Conservation (phyloP, 331 rosid genomes). For the Phaseolus coccineus region DNA sequence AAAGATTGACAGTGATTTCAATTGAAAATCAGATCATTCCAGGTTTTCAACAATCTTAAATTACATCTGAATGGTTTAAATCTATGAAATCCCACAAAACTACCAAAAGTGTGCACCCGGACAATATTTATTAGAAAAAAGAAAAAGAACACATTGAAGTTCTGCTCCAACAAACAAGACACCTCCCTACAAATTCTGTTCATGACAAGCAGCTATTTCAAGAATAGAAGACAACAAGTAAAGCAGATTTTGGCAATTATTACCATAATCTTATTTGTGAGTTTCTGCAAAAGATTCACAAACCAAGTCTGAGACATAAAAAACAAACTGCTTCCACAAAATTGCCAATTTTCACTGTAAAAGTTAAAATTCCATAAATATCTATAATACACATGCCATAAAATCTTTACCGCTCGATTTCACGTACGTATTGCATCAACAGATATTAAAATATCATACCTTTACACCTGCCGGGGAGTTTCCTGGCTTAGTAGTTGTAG, state of each 20-base stretch:
- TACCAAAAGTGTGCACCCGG: background rate
- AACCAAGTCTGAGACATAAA: conserved; percentile 16
- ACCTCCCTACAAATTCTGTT: conserved; percentile 7
- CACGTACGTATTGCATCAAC: conserved; percentile 17
- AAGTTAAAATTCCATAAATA: conserved; percentile 4
- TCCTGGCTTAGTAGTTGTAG: conserved; percentile 70
- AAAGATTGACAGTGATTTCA: conserved; percentile 36
- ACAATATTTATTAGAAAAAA: background rate
- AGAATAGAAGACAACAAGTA: conserved; percentile 13
- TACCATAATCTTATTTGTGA: conserved; percentile 8
- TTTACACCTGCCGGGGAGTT: conserved; percentile 69
- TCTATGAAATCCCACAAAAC: conserved; percentile 28
- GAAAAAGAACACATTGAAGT: background rate
- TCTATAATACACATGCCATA: background rate
- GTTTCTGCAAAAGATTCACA: conserved; percentile 23
- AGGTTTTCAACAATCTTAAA: background rate
- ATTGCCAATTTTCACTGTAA: conserved; percentile 26
- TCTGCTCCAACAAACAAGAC: conserved; percentile 11
- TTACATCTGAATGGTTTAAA: background rate
- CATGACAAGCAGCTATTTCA: background rate
- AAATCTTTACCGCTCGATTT: conserved; percentile 25
- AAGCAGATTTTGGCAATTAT: conserved; percentile 34
- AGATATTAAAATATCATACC: conserved; percentile 54
- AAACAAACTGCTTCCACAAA: conserved; percentile 11
- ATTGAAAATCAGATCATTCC: conserved; percentile 32